phyloP scores from a whole-genome alignment of 148 eudicot species.

The Simmondsia chinensis region DNA sequence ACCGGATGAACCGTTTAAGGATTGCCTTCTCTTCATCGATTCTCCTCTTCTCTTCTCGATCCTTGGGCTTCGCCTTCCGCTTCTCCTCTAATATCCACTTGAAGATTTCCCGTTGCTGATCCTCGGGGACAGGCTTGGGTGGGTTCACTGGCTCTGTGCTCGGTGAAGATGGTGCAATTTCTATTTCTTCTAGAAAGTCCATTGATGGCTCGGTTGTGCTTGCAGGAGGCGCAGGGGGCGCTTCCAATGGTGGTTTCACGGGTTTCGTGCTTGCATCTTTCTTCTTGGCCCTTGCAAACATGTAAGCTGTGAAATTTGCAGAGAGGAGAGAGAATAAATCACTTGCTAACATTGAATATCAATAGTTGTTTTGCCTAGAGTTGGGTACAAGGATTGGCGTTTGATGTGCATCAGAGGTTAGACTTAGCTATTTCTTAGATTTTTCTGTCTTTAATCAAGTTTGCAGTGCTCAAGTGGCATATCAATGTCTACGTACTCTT shows the following conservation, averaged over 20 bases:
- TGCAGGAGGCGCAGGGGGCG: conserved; percentile 18
- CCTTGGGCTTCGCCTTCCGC: conserved; percentile 43
- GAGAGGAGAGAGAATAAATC: too few relatives aligned
- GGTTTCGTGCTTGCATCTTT: conserved; percentile 26
- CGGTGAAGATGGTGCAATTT: conserved; percentile 21
- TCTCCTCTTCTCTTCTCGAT: conserved; percentile 41
- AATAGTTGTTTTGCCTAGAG: too few relatives aligned
- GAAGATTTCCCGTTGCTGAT: conserved; percentile 55
- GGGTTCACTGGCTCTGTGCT: conserved; percentile 34
- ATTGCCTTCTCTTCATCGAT: conserved; percentile 59
- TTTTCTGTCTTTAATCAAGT: too few relatives aligned
- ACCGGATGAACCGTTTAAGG: conserved; percentile 47
- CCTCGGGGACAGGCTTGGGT: conserved; percentile 45
- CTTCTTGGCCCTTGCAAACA: conserved; percentile 51
- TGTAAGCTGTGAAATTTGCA: conserved; percentile 66
- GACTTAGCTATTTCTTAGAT: too few relatives aligned
- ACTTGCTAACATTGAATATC: too few relatives aligned
- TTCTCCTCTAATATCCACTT: conserved; percentile 74
- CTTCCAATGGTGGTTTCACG: conserved; percentile 18
- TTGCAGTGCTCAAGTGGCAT: too few relatives aligned
- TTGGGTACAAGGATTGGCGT: too few relatives aligned
- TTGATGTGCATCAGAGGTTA: too few relatives aligned
- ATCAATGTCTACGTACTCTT: too few relatives aligned
- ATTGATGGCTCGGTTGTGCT: conserved; percentile 6
- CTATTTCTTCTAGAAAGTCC: conserved; percentile 24